Evolutionary conservation across 345 rosid species (phyloP).

Genomic region (Bretschneidera sinensis): DNA sequence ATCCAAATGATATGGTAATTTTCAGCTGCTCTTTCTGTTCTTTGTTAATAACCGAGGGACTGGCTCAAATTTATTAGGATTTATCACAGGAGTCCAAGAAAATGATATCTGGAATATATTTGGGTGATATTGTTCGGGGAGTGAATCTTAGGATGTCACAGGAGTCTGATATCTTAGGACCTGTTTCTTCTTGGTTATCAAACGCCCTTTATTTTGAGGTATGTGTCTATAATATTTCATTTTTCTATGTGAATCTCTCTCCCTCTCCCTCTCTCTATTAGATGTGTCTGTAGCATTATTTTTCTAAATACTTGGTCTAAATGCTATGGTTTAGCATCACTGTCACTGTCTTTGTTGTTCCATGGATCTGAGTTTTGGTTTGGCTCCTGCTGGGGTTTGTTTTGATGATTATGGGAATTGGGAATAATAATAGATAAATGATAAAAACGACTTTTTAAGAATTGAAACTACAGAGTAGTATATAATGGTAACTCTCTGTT

Average conservation of each 20-base stretch:
- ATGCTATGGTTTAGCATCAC: too few species aligned
- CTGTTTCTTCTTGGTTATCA: slow-evolving; percentile 44
- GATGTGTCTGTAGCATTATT: not conserved
- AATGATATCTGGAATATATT: slow-evolving; percentile 96
- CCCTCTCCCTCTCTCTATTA: slow-evolving; percentile 4
- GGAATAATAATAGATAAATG: too few species aligned
- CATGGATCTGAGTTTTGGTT: too few species aligned
- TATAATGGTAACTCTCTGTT: too few species aligned
- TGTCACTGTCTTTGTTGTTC: not conserved
- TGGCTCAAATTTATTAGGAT: slow-evolving; percentile 4
- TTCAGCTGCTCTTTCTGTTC: slow-evolving; percentile 1
- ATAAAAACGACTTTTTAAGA: too few species aligned
- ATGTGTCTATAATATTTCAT: not conserved
- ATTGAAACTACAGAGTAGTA: too few species aligned
- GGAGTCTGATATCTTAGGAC: slow-evolving; percentile 70
- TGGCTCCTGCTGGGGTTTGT: too few species aligned
- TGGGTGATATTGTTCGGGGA: slow-evolving; percentile 91
- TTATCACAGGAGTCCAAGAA: slow-evolving; percentile 86
- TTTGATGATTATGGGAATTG: too few species aligned
- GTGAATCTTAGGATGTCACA: slow-evolving; percentile 74
- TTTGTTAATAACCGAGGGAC: slow-evolving; percentile 11
- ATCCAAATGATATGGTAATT: slow-evolving; percentile 77
- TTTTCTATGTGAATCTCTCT: not conserved
- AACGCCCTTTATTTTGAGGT: slow-evolving; percentile 66
- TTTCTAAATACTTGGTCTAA: not conserved